phyloP scores from a whole-genome alignment of 345 rosid genomes.

The Melaleuca alternifolia region DNA sequence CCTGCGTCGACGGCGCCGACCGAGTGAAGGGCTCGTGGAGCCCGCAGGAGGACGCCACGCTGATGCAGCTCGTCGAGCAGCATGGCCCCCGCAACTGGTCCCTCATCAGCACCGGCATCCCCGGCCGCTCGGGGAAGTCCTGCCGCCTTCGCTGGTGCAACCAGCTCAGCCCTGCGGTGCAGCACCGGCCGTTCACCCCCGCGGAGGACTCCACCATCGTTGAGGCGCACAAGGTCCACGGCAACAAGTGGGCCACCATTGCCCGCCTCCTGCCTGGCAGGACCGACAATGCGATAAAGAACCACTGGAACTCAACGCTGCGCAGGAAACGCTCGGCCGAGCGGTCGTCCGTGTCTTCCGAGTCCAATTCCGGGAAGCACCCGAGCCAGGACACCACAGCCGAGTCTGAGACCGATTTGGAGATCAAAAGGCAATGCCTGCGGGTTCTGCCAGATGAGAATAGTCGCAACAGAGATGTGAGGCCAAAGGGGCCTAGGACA shows the following conservation, averaged over 20 bases:
- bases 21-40: conserved; percentile 57
- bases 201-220: conserved; percentile 41
- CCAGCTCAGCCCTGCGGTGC: conserved; percentile 57
- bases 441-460: conserved; percentile 2
- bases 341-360: conserved; percentile 10
- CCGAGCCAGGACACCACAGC: neutral
- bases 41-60: conserved; percentile 44
- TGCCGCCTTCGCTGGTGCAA: conserved; percentile 68
- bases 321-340: conserved; percentile 16
- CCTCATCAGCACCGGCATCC: conserved; percentile 42
- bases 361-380: conserved; percentile 22
- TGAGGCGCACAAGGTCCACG: conserved; percentile 41
- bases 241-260: conserved; percentile 66
- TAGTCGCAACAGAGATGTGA: neutral
- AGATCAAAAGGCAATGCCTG: conserved; percentile 18
- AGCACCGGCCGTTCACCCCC: conserved; percentile 54
- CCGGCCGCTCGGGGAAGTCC: conserved; percentile 62
- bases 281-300: conserved; percentile 59
- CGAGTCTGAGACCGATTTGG: conserved; percentile 15
- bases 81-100: conserved; percentile 72
- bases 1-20: conserved; percentile 1
- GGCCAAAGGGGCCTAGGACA: conserved; percentile 16
- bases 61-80: conserved; percentile 32
- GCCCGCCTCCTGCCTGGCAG: conserved; percentile 54
- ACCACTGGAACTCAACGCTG: conserved; percentile 64